Conservation (phyloP, 75 land plant genomes). For the Gnetum montanum region DNA sequence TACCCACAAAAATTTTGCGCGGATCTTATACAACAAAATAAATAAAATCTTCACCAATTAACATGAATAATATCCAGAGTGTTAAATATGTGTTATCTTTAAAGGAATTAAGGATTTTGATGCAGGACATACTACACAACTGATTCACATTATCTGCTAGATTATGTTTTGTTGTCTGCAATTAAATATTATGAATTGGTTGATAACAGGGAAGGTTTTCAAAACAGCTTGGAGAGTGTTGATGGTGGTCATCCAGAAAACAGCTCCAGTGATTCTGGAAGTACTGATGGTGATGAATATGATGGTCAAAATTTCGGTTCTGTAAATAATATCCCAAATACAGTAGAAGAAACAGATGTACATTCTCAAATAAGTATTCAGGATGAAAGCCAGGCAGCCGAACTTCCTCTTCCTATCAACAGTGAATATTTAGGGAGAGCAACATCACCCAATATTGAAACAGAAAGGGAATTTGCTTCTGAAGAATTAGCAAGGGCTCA, state of each 20-base stretch:
- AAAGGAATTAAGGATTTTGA: too few relatives aligned
- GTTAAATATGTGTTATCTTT: too few relatives aligned
- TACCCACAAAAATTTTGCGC: too few relatives aligned
- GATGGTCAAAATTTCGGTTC: slow-evolving; percentile 12
- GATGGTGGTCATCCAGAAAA: slow-evolving; percentile 56
- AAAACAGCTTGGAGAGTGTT: slow-evolving; percentile 66
- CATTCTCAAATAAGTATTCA: slow-evolving; percentile 12
- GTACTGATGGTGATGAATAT: slow-evolving; percentile 4
- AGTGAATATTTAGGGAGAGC: slow-evolving; percentile 4
- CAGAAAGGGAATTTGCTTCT: slow-evolving; percentile 2
- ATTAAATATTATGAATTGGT: slow-evolving; percentile 1
- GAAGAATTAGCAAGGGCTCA: not conserved
- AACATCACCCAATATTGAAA: slow-evolving; percentile 2
- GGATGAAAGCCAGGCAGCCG: slow-evolving; percentile 14
- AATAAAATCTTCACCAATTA: too few relatives aligned
- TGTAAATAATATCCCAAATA: slow-evolving; percentile 16
- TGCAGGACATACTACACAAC: too few relatives aligned
- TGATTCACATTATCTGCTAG: too few relatives aligned
- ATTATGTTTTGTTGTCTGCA: too few relatives aligned
- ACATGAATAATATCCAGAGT: too few relatives aligned
- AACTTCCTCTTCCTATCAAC: slow-evolving; percentile 4
- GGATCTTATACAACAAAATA: too few relatives aligned
- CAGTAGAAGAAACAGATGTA: slow-evolving; percentile 11
- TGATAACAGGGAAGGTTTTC: slow-evolving; percentile 66
- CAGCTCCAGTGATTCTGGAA: slow-evolving; percentile 17